Conservation (phyloP, 2,329 filamentous ascomycete species). For the Colletotrichum incanum region DNA sequence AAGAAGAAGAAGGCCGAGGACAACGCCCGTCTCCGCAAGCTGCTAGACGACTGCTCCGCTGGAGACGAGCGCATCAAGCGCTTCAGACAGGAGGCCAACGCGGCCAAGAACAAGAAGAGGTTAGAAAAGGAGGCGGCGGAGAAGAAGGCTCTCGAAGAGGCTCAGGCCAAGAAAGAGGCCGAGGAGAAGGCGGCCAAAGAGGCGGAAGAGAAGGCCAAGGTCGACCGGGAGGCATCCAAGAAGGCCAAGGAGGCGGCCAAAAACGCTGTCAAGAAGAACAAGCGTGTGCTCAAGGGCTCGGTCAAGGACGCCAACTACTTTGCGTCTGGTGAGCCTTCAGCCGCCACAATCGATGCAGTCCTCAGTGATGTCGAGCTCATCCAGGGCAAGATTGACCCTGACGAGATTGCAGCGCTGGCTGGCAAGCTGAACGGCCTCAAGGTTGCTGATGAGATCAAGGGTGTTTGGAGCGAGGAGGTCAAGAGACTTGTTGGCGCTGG, state of each 20-base stretch:
- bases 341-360: slow-evolving; percentile 84
- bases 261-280: slow-evolving; percentile 99
- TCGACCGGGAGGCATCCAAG: slow-evolving; percentile 85
- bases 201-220: slow-evolving; percentile 89
- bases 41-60: slow-evolving; percentile 89
- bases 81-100: slow-evolving; percentile 93
- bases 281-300: slow-evolving; percentile 93
- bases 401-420: slow-evolving; percentile 89
- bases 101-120: slow-evolving; percentile 96
- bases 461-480: slow-evolving; percentile 83
- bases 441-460: slow-evolving; percentile 88
- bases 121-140: slow-evolving; percentile 92
- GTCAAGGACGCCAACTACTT: slow-evolving; percentile 99
- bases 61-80: slow-evolving; percentile 97
- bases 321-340: slow-evolving; percentile 78
- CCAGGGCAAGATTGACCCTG: slow-evolving; percentile 89
- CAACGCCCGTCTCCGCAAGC: slow-evolving; percentile 87
- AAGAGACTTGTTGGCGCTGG: slow-evolving; percentile 84
- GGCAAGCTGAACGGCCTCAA: slow-evolving; percentile 85
- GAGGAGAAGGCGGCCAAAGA: slow-evolving; percentile 86
- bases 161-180: slow-evolving; percentile 85
- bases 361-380: slow-evolving; percentile 89
- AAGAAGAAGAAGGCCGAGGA: slow-evolving; percentile 99
- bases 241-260: slow-evolving; percentile 99
- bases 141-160: slow-evolving; percentile 89